Conservation (phyloP, 2,329 filamentous ascomycete species). For the Aspergillus luchuensis region DNA sequence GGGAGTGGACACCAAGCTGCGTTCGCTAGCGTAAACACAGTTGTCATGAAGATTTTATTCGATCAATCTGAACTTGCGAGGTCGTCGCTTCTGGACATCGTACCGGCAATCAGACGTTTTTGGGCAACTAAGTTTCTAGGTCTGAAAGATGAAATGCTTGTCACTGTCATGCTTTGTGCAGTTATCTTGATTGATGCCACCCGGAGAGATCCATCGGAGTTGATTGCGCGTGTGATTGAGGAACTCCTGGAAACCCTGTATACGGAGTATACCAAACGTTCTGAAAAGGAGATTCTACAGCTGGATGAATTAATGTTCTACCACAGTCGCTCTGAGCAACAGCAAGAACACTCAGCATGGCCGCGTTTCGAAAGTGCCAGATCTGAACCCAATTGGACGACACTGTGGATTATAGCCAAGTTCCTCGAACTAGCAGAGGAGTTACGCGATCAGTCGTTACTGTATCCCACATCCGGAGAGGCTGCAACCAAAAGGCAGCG, state of each 20-base stretch:
- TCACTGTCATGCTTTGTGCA: constrained; percentile 67
- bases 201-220: constrained; percentile 40
- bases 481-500: constrained; percentile 39
- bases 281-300: constrained; percentile 71
- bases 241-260: constrained; percentile 72
- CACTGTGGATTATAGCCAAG: constrained; percentile 43
- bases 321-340: constrained; percentile 29
- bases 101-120: constrained; percentile 72
- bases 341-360: constrained; percentile 40
- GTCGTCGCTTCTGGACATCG: constrained; percentile 59
- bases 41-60: constrained; percentile 66
- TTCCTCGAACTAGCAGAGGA: constrained; percentile 43
- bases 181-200: constrained; percentile 56
- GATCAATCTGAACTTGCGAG: constrained; percentile 68
- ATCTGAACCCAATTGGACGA: constrained; percentile 45
- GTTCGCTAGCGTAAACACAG: constrained; percentile 72
- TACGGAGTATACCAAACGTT: constrained; percentile 73
- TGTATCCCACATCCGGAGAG: constrained; percentile 17
- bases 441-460: constrained; percentile 16
- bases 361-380: constrained; percentile 39
- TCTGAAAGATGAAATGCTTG: constrained; percentile 76
- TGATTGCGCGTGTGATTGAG: constrained; percentile 54
- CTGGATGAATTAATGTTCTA: constrained; percentile 72
- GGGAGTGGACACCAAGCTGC: constrained; percentile 69
- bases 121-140: constrained; percentile 73